Evolutionary conservation across 2,329 filamentous ascomycete genomes (phyloP).

Genomic region (Epichloe gansuensis): DNA sequence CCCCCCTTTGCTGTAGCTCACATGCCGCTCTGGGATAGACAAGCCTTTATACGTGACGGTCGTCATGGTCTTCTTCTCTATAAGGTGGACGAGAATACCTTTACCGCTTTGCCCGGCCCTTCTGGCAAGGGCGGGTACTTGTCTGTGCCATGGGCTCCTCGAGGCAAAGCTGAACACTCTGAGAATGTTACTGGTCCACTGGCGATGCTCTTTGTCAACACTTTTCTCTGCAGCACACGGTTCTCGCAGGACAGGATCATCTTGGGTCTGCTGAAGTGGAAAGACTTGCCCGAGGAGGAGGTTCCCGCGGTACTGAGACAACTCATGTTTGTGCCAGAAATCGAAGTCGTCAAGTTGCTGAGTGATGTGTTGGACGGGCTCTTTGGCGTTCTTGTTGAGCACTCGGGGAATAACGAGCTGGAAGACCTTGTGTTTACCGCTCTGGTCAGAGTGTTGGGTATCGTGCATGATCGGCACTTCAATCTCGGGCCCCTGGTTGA

Average conservation of each 20-base stretch:
- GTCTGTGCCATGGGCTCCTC: conserved; percentile 64
- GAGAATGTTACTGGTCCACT: conserved; percentile 70
- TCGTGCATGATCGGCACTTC: conserved; percentile 88
- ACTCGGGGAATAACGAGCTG: conserved; percentile 81
- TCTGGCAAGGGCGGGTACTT: conserved; percentile 77
- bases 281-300: conserved; percentile 56
- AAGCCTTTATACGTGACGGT: conserved; percentile 82
- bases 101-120: conserved; percentile 46
- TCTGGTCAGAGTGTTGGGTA: conserved; percentile 77
- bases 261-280: conserved; percentile 77
- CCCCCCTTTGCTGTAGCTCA: conserved; percentile 86
- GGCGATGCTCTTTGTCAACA: conserved; percentile 65
- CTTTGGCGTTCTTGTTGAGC: conserved; percentile 82
- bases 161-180: conserved; percentile 50
- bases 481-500: conserved; percentile 85
- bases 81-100: conserved; percentile 83
- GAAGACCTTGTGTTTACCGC: conserved; percentile 89
- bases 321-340: conserved; percentile 87
- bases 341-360: conserved; percentile 91
- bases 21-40: conserved; percentile 85
- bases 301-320: conserved; percentile 65
- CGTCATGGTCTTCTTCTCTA: conserved; percentile 72
- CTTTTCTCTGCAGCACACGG: conserved; percentile 84
- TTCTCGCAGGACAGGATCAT: conserved; percentile 88
- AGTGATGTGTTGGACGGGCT: conserved; percentile 81